Evolutionary conservation across 2,329 filamentous ascomycete species (phyloP).

Genomic region (Fusarium sp.): DNA sequence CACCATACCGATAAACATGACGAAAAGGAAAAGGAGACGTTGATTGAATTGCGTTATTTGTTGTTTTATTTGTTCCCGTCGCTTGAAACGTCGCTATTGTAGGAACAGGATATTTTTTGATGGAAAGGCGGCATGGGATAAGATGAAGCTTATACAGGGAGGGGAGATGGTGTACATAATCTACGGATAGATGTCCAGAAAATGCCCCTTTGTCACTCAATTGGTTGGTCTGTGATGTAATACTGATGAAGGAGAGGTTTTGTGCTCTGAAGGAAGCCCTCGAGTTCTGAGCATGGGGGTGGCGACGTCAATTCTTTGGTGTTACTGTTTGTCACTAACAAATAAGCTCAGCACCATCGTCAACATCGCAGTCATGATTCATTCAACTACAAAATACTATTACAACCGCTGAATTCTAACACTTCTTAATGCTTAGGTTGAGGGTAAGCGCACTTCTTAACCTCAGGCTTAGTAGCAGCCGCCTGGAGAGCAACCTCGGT

Average conservation of each 20-base stretch:
- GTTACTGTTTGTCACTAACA: background rate
- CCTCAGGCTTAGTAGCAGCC: constrained; percentile 40
- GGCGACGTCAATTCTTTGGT: background rate
- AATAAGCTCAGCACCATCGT: background rate
- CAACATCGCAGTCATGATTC: constrained; percentile 15
- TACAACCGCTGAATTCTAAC: background rate
- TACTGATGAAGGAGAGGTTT: background rate
- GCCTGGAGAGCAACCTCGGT: constrained; percentile 60
- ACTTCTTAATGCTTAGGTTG: constrained; percentile 8
- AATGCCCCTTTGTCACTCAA: constrained; percentile 47
- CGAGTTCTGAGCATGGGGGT: background rate
- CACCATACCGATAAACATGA: constrained; percentile 80
- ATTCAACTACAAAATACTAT: constrained; percentile 6
- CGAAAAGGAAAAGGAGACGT: constrained; percentile 32
- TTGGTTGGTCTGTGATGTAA: constrained; percentile 10
- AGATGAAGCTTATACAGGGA: constrained; percentile 26
- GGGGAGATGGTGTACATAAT: constrained; percentile 49
- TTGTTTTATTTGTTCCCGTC: constrained; percentile 31
- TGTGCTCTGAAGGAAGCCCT: background rate
- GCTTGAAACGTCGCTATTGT: constrained; percentile 35
- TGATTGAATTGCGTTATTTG: constrained; percentile 22
- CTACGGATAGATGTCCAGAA: constrained; percentile 42
- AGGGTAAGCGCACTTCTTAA: constrained; percentile 35
- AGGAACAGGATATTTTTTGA: constrained; percentile 38
- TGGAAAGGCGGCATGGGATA: constrained; percentile 17